Base-by-base conservation (phyloP, 225 moss, liverwort and hornwort genomes). In the Anthoceros angustus region DNA sequence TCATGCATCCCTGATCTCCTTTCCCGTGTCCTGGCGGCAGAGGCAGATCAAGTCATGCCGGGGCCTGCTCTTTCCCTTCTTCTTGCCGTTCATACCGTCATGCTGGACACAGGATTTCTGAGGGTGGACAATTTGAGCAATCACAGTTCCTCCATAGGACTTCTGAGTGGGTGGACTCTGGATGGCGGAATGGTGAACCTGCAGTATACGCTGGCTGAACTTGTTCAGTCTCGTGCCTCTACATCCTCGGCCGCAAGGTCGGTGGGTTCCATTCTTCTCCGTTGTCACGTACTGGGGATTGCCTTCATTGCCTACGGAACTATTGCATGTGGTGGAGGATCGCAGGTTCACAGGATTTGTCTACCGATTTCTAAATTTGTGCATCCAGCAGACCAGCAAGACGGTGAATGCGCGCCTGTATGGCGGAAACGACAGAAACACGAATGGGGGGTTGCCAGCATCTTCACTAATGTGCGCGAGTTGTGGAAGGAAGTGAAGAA, bases 401-500 rank as follows among this genome's bases (percentile, higher is more conserved):
- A 5, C 20, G 5, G 49, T 50, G 15, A 20, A 14, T 16, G 15
- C 16, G 16, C 49, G 5, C 16, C 4, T 5, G 6, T 11, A 9
- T 25, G 61, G 2, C 8, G 42, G 32, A 15, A 62, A 25, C 5
- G 74, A 66, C 39, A 16, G 42, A 6, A 66, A 12, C 40, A 66
- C 32, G 62, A 61, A 16, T 67, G 66, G 38, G 46, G 67, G 25
- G 77, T 74, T 12, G 69, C 63, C 63, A 77, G 73, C 42, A 74
- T 86, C 41, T 89, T 85, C 55, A 75, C 77, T 60, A 71, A 87
- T 69, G 77, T 92, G 43, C 91, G 85, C 71, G 88, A 86, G 73
- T 78, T 92, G 3, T 92, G 95, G 95, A 85, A 89, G 73, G 85
- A 92, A 69, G 92, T 87, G 64, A 98, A 98, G 72, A 91, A 98